Evolutionary conservation across 140 eudicot genomes (phyloP), one percentile per base, ranked within the genome.

Genomic region (Flaveria floridana): DNA sequence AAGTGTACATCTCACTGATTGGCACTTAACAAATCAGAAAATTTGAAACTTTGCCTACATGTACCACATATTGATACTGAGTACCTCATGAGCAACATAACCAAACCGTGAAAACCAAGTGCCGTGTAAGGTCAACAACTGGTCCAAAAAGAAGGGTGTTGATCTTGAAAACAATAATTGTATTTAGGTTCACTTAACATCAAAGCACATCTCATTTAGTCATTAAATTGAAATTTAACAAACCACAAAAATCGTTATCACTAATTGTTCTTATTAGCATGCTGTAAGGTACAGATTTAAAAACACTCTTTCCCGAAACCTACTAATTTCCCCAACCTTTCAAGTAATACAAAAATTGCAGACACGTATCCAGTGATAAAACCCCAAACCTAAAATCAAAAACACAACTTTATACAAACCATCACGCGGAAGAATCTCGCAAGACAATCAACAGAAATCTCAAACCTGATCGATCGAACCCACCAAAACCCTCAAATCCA

Each of bases 21-120:
- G 68, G 44, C 78, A 44, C 52, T 42, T 72, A 59, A 73, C 78
- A 73, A 59, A 73, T 37, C 25, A 55, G 9, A 15, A 28, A 73
- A 39, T 51, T 37, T 41, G 57, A 46, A 61, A 59, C 61, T 46
- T 57, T 37, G 14, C 73, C 44, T 71, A 75, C 79, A 2, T 28
- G 37, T 34, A 34, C 23, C 12, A 42, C 58, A 61, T 15, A 59
- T 14, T 44, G 64, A 61, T 46, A 44, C 26, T 1, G 72, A 26
- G 4, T 30, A 30, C 12, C 62, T 57, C n/a, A 5, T 21, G 25
- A 15, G 44, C 57, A 72, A 20, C 68, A 4, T 48, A 65, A 51
- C 46, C 46, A 52, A 75, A 51, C 28, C 11, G 46, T 50, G 65
- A 12, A 71, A 52, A 51, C 65, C 47, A 71, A 47, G 74, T 69